These are phyloP conservation scores for Mortierella hygrophila DNA, from an alignment of 192 early-diverging fungal genomes.

Conservation along the genomic window DNA sequence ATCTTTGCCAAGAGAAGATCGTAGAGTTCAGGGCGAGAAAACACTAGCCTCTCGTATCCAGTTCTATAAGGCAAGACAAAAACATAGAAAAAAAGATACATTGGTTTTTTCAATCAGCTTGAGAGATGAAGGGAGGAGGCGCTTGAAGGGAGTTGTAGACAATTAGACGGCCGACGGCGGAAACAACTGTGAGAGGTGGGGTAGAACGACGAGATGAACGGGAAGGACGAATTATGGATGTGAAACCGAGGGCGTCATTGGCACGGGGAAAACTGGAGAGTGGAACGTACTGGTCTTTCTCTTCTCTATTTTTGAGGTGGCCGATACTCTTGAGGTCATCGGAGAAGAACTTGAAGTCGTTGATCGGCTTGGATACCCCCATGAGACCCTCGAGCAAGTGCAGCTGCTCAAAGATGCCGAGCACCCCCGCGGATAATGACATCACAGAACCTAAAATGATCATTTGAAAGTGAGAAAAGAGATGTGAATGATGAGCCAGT, in stretches of 20 bases:
- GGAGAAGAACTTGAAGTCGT: neutral
- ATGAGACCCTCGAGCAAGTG: neutral
- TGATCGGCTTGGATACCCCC: constrained; percentile 6
- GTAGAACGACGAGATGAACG: neutral
- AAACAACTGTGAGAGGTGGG: neutral
- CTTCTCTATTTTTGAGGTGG: neutral
- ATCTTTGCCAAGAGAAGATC: constrained; percentile 8
- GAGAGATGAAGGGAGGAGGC: neutral
- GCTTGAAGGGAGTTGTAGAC: neutral
- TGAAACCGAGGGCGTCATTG: neutral
- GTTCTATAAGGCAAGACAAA: neutral
- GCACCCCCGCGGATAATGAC: neutral
- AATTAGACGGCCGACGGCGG: neutral
- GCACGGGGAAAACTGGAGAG: neutral
- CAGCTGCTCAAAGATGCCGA: constrained; percentile 2
- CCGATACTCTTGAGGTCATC: neutral
- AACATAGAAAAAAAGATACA: neutral
- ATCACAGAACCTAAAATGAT: neutral
- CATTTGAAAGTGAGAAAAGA: neutral
- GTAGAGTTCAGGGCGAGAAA: constrained; percentile 2
- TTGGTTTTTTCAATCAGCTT: neutral
- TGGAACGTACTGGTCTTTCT: constrained; percentile 7
- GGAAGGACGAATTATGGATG: neutral
- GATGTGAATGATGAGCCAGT: neutral
- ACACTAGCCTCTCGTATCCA: neutral